phyloP scores from a whole-genome alignment of 225 moss, liverwort and hornwort genomes.

The Thuidium tamariscinum region DNA sequence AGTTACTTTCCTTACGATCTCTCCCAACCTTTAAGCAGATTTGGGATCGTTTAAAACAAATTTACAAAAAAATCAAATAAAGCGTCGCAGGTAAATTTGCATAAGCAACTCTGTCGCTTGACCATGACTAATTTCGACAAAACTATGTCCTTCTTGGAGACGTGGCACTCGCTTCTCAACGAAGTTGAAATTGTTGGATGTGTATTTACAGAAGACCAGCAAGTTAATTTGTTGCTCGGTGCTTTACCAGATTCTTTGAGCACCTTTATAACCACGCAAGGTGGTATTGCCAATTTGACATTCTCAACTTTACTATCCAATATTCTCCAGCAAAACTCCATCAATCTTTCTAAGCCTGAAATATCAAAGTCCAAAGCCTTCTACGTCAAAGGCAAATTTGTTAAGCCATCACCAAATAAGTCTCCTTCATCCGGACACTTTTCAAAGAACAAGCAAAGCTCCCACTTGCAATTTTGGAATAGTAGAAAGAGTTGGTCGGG shows the following conservation, averaged over 20 bases:
- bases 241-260: background rate
- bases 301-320: background rate
- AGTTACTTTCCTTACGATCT: background rate
- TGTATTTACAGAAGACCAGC: rapidly evolving
- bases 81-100: background rate
- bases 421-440: background rate
- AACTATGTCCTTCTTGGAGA: background rate
- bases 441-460: background rate
- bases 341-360: background rate
- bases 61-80: background rate
- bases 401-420: background rate
- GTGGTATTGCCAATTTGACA: background rate
- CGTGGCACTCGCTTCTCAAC: rapidly evolving
- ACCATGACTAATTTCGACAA: rapidly evolving
- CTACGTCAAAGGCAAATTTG: background rate
- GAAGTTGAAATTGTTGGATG: rapidly evolving
- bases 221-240: background rate
- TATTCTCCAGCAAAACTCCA: background rate
- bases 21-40: background rate
- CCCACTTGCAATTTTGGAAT: rapidly evolving
- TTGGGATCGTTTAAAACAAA: background rate
- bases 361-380: background rate
- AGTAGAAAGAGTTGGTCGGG: background rate
- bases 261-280: background rate
- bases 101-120: background rate